Base-by-base conservation (phyloP, 1,139 yeast genomes). In the Geotrichum macrosporum region DNA sequence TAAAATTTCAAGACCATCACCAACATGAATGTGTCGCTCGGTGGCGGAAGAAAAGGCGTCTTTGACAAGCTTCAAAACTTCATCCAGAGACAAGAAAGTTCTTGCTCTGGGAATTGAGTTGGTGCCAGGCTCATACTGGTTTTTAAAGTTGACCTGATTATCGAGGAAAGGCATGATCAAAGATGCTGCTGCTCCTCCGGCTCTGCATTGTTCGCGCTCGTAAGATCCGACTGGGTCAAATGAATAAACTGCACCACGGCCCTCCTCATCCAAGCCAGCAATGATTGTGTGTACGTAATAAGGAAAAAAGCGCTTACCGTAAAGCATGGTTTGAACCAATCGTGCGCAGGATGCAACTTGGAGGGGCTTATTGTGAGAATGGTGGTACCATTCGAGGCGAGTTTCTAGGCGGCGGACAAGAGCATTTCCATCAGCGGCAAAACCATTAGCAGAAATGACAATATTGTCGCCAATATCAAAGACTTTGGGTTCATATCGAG, bases 171-270 rank as follows among this genome's bases (percentile, higher is more conserved):
- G 98, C 94, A 88, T 89, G 60, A 92, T 88, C 67, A 92, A 77
- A 56, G 92, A 80, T 2, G 96, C 94, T 29, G 97, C 97, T 5
- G 96, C 94, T 38, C 98, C 98, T 53, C 95, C 97, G 1, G 97
- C 97, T 62, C 96, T 79, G 69, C 96, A 87, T 64, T 88, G 95
- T 66, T 89, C 96, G 61, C 96, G 80, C 70, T 94, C 98, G 65
- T 92, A 94, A 1, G 96, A 86, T 4, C 98, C 98, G 50, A 92
- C 96, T 1, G 98, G 98, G 64, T 92, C 98, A 65, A 87, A 92
- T 5, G 97, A 88, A 66, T 85, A 92, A 33, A 92, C 87, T 2
- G 96, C 92, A 42, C 98, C 98, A 59, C 81, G 81, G 13, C 97
- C 97, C 55, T 88, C 87, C 50, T 85, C 95, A 62, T 89, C 97